Evolutionary conservation across 2,329 filamentous ascomycete species (phyloP), one percentile per base, ranked within the genome.

Genomic region (Colletotrichum salicis): DNA sequence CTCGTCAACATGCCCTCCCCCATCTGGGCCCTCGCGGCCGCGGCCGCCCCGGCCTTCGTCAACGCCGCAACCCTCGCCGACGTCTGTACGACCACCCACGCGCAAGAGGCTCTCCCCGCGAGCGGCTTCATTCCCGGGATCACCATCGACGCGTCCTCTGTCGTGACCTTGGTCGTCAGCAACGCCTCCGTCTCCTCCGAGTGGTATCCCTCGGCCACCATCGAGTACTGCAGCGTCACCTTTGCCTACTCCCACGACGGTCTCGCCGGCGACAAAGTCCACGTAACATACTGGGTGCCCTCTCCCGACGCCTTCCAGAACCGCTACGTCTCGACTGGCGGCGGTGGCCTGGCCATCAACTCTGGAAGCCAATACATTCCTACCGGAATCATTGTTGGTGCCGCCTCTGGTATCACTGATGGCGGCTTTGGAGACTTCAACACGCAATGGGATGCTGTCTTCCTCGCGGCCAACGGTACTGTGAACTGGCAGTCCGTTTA

Each of bases 361-460:
- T 82, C 81, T 60, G 75, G 76, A 51, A 68, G 51, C 1, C 27
- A 37, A 1, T 73, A 76, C 29, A 77, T 84, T 1, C 80, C 83
- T 13, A 81, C 79, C 1, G 85, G 85, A 48, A 77, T 87, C 52
- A 76, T 79, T 6, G 84, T 85, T 60, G 86, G 86, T n/a, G 85
- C 84, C 52, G 85, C 83, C 2, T 80, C 83, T 7, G 86, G 86
- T 31, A 77, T 81, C 31, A 88, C 86, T 0, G 84, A 87, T 70
- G 86, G 84, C 15, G 86, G 87, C 1, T 88, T 87, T 73, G 86
- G 85, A 33, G 78, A 79, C 29, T 87, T 87, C 75, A 75, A 79
- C 57, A 83, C 78, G 27, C 76, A 81, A 31, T 82, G 78, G 35
- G 81, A 84, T 66, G 75, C 69, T 2, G 81, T 77, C 3, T 79